Evolutionary conservation across 148 eudicot genomes (phyloP).

Genomic region (Vaccinium vitisidaea): DNA sequence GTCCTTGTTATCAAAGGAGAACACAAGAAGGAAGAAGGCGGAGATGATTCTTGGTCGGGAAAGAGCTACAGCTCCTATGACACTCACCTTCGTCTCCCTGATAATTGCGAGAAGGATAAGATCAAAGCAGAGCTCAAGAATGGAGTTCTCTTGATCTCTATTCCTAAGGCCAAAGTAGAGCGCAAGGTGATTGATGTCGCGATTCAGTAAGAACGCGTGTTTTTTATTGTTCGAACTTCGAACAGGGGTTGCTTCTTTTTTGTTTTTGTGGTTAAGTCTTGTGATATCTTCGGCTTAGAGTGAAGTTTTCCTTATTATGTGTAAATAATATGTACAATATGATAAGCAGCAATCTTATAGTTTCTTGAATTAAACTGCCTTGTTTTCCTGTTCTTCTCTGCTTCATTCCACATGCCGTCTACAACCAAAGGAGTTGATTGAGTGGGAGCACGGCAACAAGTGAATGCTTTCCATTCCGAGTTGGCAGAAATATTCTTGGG

Average conservation of each 20-base stretch:
- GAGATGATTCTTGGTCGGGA: constrained; percentile 37
- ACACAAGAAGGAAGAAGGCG: constrained; percentile 36
- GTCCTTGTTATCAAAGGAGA: constrained; percentile 59
- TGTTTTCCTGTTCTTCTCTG: neutral
- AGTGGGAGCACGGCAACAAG: neutral
- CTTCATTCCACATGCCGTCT: neutral
- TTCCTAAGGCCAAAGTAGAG: constrained; percentile 63
- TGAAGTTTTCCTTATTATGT: neutral
- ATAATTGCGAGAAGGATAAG: constrained; percentile 58
- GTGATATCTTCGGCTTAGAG: neutral
- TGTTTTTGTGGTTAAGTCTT: neutral
- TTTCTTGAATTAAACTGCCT: neutral
- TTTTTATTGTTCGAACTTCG: neutral
- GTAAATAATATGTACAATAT: neutral
- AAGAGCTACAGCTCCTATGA: constrained; percentile 50
- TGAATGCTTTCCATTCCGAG: neutral
- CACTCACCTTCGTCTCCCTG: constrained; percentile 61
- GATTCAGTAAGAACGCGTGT: constrained; percentile 28
- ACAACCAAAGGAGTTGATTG: neutral
- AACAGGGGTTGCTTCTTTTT: neutral
- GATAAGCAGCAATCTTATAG: neutral
- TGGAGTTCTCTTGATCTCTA: constrained; percentile 62
- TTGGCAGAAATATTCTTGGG: too few species aligned
- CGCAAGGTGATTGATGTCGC: constrained; percentile 62
- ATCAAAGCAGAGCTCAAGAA: constrained; percentile 70